A percentile compares a stretch with the other conserved stretches of the same genome.
These are phyloP conservation scores for Magnolia kwangsiensis DNA, from an alignment of 164 flowering plant genomes.

Conservation along the genomic window DNA sequence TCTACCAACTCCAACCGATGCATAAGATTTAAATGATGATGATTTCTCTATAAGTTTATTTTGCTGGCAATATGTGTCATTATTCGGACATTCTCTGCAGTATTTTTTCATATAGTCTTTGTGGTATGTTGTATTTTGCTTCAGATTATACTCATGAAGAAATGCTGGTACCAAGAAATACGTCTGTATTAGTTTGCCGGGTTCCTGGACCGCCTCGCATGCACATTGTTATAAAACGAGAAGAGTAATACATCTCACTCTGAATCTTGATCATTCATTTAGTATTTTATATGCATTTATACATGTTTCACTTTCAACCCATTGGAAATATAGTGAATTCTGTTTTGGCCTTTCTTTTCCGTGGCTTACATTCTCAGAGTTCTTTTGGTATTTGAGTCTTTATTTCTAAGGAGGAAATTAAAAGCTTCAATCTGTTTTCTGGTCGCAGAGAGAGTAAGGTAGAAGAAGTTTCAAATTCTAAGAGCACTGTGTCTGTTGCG, in stretches of 20 bases:
- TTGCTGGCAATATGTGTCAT: no score
- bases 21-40: no score
- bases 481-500: conserved; percentile 33
- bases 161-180: conserved; percentile 84
- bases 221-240: conserved; percentile 72
- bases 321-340: not conserved
- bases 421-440: not conserved
- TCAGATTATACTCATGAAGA: conserved; percentile 95
- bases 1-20: no score
- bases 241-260: conserved; percentile 59
- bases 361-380: not conserved
- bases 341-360: not conserved
- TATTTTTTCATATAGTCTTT: no score
- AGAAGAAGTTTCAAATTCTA: conserved; percentile 46
- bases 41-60: no score
- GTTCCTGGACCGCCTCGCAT: conserved; percentile 92
- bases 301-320: not conserved
- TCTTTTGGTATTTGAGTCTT: not conserved
- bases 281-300: no score
- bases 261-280: not conserved
- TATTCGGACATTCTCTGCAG: no score
- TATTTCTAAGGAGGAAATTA: not conserved
- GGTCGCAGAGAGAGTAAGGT: conserved; percentile 46
- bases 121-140: conserved; percentile 29
- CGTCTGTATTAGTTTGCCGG: conserved; percentile 83